Evolutionary conservation across 179 eudicot species (phyloP), one percentile per base, ranked within the genome.

Genomic region (Silene coronaria): DNA sequence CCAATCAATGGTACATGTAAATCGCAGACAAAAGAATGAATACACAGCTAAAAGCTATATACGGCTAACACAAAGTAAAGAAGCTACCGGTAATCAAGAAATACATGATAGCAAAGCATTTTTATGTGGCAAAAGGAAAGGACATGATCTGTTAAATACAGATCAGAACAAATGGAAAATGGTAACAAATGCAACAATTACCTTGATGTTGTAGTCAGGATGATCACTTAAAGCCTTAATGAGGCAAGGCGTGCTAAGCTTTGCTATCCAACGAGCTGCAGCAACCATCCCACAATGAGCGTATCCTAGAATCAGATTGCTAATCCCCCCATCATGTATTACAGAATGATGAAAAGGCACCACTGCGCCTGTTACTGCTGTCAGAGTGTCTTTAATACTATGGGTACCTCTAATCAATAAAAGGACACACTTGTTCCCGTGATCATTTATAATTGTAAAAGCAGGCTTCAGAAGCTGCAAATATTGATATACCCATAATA

Each of bases 241-340:
- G 42, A 91, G 87, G 86, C 83, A 85, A 73, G 97, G 97, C 45
- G 85, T 85, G 85, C 92, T 84, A 55, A 94, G 89, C 84, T 90
- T 94, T 42, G 98, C 94, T 70, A 94, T 92, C 97, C 98, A 94
- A 67, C 96, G 91, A 78, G 98, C 98, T 46, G 98, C 97, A 85
- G 98, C 98, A 77, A 92, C 97, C 98, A 94, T 94, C 58, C 98
- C 98, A 78, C 98, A 91, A 76, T 94, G 97, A 36, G 98, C 98
- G 78, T 94, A 94, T 73, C 98, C 98, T 72, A 92, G 82, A 74
- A 94, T 87, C 53, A 94, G 77, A 81, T 94, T 89, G 84, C 89
- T 89, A 75, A 94, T 84, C 42, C 96, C 97, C 71, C 98, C 97
- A 81, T 90, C 94, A 84, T 90, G 87, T 82, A 94, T 67, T 80